These are phyloP conservation scores for Protostelium mycophagum DNA, from an alignment of 78 protist species.

Conservation along the genomic window DNA sequence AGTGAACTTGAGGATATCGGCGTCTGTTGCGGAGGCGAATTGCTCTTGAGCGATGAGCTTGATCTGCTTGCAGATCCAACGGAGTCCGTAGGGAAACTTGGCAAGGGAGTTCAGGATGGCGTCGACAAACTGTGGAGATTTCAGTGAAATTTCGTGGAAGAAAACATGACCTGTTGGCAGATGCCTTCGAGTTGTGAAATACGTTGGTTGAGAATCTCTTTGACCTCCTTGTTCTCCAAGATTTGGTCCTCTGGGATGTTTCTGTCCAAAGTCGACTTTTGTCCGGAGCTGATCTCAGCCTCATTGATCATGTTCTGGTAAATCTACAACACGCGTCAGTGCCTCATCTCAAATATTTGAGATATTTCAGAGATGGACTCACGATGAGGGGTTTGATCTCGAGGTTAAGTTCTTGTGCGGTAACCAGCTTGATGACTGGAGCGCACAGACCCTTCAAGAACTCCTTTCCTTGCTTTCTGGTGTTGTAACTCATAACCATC, in stretches of 20 bases:
- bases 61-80: conserved; percentile 77
- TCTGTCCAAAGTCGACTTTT: conserved; percentile 53
- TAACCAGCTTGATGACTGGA: conserved; percentile 47
- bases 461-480: conserved; percentile 73
- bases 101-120: conserved; percentile 65
- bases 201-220: conserved; percentile 59
- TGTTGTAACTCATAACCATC: conserved; percentile 76
- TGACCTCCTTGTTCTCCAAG: conserved; percentile 64
- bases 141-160: too few species aligned
- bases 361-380: conserved; percentile 8
- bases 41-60: conserved; percentile 58
- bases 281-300: conserved; percentile 71
- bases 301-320: conserved; percentile 66
- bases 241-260: conserved; percentile 66
- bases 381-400: conserved; percentile 65
- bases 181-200: conserved; percentile 55
- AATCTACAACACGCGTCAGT: neutral
- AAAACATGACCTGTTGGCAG: too few species aligned
- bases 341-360: too few species aligned
- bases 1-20: conserved; percentile 54
- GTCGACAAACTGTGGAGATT: conserved; percentile 66
- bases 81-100: conserved; percentile 79
- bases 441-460: conserved; percentile 53
- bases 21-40: conserved; percentile 48
- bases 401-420: conserved; percentile 58